Evolutionary conservation across 2,329 filamentous ascomycete genomes (phyloP).

Genomic region (Neurospora crassa): DNA sequence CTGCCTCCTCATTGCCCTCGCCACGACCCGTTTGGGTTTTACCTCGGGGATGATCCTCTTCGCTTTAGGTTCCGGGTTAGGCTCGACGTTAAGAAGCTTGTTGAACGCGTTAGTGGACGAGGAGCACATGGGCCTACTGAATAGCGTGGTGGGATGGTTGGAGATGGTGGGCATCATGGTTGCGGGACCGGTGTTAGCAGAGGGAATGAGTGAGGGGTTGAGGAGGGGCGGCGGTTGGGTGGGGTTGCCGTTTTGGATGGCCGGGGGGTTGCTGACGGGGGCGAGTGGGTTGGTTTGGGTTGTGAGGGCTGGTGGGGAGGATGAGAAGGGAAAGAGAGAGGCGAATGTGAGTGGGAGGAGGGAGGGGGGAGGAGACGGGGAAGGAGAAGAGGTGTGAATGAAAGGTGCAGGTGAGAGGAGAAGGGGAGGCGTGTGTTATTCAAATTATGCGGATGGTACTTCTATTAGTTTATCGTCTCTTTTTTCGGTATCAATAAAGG

Average conservation of each 20-base stretch:
- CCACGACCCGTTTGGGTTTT: conserved; percentile 26
- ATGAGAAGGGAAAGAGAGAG: background rate
- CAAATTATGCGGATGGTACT: background rate
- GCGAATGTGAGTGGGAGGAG: background rate
- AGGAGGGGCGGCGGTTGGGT: conserved; percentile 36
- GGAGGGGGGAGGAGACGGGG: background rate
- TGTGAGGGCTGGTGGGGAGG: conserved; percentile 15
- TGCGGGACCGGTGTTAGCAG: conserved; percentile 36
- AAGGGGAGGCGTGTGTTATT: background rate
- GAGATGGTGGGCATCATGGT: conserved; percentile 40
- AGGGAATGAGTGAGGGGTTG: conserved; percentile 36
- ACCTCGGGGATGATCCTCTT: conserved; percentile 32
- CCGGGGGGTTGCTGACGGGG: background rate
- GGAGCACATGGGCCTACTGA: conserved; percentile 43
- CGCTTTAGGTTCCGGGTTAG: conserved; percentile 35
- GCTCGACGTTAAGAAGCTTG: conserved; percentile 35
- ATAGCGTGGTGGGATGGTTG: conserved; percentile 40
- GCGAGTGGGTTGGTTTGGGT: conserved; percentile 23
- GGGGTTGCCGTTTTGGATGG: conserved; percentile 35
- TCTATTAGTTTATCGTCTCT: no score
- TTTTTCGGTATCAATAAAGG: background rate
- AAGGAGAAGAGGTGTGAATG: background rate
- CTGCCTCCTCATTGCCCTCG: conserved; percentile 27
- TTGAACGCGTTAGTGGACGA: conserved; percentile 44
- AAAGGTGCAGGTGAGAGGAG: background rate